A percentile compares a stretch with the other conserved stretches of the same genome.
phyloP scores from a whole-genome alignment of 352 stramenopile genomes.

The Globisporangium apiculatum region DNA sequence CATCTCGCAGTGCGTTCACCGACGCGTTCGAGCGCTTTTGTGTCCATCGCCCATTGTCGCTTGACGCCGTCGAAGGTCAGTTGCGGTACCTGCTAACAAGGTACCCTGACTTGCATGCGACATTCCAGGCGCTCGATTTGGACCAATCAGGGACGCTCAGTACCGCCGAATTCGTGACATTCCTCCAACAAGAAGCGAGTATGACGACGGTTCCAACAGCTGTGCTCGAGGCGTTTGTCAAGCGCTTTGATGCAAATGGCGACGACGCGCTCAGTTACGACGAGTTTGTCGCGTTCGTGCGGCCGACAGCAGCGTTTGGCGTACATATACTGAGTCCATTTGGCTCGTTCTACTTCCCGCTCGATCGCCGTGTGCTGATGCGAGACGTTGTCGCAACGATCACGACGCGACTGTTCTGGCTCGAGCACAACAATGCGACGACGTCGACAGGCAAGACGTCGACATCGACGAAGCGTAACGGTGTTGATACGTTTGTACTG shows the following conservation, averaged over 20 bases:
- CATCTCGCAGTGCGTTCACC: conserved; percentile 9
- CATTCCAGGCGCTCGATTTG: conserved; percentile 24
- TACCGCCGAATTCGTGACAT: conserved; percentile 22
- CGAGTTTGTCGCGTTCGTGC: conserved; percentile 40
- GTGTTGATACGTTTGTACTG: conserved; percentile 27
- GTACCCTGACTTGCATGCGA: conserved; percentile 18
- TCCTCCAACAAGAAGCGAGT: conserved; percentile 20
- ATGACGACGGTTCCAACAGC: conserved; percentile 22
- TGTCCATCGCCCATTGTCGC: conserved; percentile 18
- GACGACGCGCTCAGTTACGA: conserved; percentile 34
- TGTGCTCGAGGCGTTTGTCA: conserved; percentile 30
- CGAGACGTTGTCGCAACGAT: conserved; percentile 26
- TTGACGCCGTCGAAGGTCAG: conserved; percentile 35
- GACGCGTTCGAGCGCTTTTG: conserved; percentile 27
- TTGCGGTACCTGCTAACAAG: conserved; percentile 22
- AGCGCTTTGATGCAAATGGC: conserved; percentile 36
- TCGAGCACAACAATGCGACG: conserved; percentile 41
- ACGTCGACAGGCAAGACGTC: neutral
- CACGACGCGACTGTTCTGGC: conserved; percentile 44
- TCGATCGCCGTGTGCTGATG: conserved; percentile 22
- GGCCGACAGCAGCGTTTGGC: conserved; percentile 32
- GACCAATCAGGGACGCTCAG: conserved; percentile 30
- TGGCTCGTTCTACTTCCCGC: conserved; percentile 33
- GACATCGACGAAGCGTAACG: conserved; percentile 20
- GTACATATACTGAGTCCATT: conserved; percentile 39